Base-by-base conservation (phyloP, 2,329 filamentous ascomycete genomes). In the Parastagonospora nodorum region DNA sequence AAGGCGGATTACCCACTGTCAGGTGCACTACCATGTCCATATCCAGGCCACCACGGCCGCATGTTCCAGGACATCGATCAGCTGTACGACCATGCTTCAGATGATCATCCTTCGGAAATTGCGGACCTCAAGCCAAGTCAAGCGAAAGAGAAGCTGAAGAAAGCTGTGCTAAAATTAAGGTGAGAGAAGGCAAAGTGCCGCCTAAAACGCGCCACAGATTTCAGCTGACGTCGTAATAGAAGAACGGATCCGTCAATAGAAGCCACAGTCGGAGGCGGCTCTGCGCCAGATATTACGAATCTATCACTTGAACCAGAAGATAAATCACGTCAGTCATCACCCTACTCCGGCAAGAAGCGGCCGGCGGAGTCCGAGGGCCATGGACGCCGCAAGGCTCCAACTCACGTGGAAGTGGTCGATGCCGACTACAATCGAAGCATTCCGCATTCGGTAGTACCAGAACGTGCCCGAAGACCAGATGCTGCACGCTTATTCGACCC, bases 41-140 rank as follows among this genome's bases (percentile, higher is more conserved):
- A 65, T 39, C 63, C 63, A 24, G 48, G 45, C 5, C 63, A 68
- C 19, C 47, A 60, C 8, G 64, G 63, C 1, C 56, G 64, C 1
- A 63, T 68, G 0, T 74, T 74, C 49, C 66, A 67, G 8, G 58
- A 8, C 29, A 14, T 63, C 1, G 58, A 66, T 10, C 63, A 68
- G 28, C 50, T 74, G 1, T 55, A 54, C 29, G 43, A 50, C 28
- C 71, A 74, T 48, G 64, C 56, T 8, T 61, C 46, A n/a, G 37
- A 51, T 2, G 65, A 72, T 8, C 72, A 74, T 54, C 39, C 48
- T 7, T 39, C 56, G 1, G 50, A 60, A 5, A 32, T 73, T n/a
- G 39, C 55, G 8, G 58, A 44, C 4, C 29, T 69, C 14, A 51
- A 57, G 15, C 53, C 59, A 14, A 44, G 47, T 36, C 44, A 63